phyloP scores from a whole-genome alignment of 192 early-diverging fungal species.

The Backusella tarrabulga region DNA sequence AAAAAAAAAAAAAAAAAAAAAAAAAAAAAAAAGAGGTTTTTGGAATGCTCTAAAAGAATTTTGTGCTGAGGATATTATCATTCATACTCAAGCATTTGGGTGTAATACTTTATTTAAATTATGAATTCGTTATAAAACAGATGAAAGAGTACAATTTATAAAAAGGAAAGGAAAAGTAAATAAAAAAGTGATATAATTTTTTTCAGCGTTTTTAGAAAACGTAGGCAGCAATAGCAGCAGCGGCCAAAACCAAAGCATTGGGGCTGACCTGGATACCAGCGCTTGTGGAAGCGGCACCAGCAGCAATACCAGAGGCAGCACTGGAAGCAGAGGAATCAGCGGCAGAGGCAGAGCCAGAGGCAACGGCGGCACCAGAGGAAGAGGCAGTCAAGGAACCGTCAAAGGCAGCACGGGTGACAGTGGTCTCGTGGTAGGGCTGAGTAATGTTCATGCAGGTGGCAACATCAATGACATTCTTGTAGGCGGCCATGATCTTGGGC shows the following conservation, averaged over 20 bases:
- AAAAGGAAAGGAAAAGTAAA: not conserved
- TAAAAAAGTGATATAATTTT: not conserved
- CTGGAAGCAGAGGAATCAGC: not conserved
- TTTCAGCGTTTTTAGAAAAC: not conserved
- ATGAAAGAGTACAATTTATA: constrained; percentile 4
- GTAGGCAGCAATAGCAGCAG: not conserved
- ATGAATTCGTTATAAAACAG: constrained; percentile 8
- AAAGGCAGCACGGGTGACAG: constrained; percentile 26
- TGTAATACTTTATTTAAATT: constrained; percentile 7
- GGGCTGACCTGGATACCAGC: constrained; percentile 3
- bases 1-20: too few species aligned
- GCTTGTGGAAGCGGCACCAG: not conserved
- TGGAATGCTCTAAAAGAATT: not conserved
- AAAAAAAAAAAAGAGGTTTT: not conserved
- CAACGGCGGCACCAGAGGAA: not conserved
- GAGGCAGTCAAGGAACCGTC: not conserved
- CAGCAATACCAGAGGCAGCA: constrained; percentile 9
- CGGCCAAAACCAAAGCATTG: not conserved
- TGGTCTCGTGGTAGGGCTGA: constrained; percentile 30
- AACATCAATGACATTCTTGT: constrained; percentile 34
- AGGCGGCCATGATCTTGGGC: constrained; percentile 30
- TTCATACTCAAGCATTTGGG: constrained; percentile 4
- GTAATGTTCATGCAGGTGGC: constrained; percentile 42
- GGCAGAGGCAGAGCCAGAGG: not conserved
- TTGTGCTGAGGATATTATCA: not conserved